A percentile compares a stretch with the other conserved stretches of the same genome.
phyloP scores from a whole-genome alignment of 2,329 filamentous ascomycete species.

The Colletotrichum camelliae region DNA sequence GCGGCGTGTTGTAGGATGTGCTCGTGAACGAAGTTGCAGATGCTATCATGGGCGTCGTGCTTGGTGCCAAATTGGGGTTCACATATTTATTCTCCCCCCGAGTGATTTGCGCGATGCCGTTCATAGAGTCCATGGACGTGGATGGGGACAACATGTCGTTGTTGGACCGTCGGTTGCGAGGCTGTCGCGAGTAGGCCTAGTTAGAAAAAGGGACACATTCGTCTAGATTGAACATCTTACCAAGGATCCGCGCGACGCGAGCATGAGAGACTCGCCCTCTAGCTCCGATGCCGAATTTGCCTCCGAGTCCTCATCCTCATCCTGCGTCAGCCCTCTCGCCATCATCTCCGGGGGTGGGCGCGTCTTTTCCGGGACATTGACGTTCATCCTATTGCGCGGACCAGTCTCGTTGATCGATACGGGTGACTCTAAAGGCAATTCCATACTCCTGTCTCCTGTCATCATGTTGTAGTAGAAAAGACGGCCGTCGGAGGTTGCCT shows the following conservation, averaged over 20 bases:
- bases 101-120: constrained; percentile 66
- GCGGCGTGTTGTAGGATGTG: constrained; percentile 60
- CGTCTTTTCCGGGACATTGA: constrained; percentile 87
- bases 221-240: constrained; percentile 47
- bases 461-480: constrained; percentile 99
- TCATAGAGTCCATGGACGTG: constrained; percentile 90
- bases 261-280: constrained; percentile 75
- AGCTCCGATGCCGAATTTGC: constrained; percentile 82
- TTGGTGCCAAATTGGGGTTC: constrained; percentile 41
- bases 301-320: constrained; percentile 91
- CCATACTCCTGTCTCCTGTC: constrained; percentile 93
- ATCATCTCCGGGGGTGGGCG: constrained; percentile 90
- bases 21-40: constrained; percentile 69
- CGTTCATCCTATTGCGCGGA: constrained; percentile 86
- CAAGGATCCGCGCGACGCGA: constrained; percentile 71
- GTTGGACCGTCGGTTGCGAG: constrained; percentile 70
- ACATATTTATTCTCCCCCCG: constrained; percentile 62
- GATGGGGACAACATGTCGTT: constrained; percentile 80
- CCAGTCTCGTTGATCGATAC: constrained; percentile 81
- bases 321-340: constrained; percentile 79
- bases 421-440: constrained; percentile 91
- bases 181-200: constrained; percentile 37
- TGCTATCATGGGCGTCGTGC: constrained; percentile 54
- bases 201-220: neutral
- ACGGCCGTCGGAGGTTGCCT: constrained; percentile 90